Evolutionary conservation across 805 yeast species (phyloP), one percentile per base, ranked within the genome.

Genomic region (Zygoascus tannicola): DNA sequence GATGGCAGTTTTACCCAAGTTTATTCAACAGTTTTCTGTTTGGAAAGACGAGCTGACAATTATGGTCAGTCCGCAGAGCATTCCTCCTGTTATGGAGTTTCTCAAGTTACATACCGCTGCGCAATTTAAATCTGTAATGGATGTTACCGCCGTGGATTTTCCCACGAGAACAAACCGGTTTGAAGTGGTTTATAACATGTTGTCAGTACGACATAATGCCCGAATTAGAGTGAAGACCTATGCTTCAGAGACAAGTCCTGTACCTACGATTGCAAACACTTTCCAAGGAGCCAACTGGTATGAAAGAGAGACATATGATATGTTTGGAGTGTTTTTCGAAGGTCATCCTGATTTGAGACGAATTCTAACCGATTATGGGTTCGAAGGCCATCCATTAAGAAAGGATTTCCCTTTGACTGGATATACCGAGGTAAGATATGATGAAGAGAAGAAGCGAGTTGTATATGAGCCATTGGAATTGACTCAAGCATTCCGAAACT

Each of bases 341-440:
- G 85, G 81, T 48, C 95, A 85, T 64, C 94, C 94, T 4, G 95
- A 85, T 64, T 71, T 85, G 59, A 78, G 95, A 68, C 74, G 95
- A 67, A 84, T 85, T 63, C 75, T 85, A 78, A 85, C 95, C 44
- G 95, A 85, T 66, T 85, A 85, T 64, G 95, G 95, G 19, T 85
- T 85, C 56, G 94, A 84, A 66, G 95, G 95, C 43, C 92, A 85
- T 61, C 95, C 95, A 12, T 73, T 85, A 60, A 76, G 94, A 66
- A 85, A 85, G 64, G 95, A 85, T 65, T 85, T 85, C 81, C 95
- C 95, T 55, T 80, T 90, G 35, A 82, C 92, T 34, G 95, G 95
- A 45, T 85, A 84, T 68, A 84, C 92, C 39, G 95, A 85, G 69
- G 85, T 85, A 34, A 76, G 88, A 60, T 85, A 84, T 66, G 95